Conservation (phyloP, 371 early-diverging fungal genomes). For the Enteropsectra breve region DNA sequence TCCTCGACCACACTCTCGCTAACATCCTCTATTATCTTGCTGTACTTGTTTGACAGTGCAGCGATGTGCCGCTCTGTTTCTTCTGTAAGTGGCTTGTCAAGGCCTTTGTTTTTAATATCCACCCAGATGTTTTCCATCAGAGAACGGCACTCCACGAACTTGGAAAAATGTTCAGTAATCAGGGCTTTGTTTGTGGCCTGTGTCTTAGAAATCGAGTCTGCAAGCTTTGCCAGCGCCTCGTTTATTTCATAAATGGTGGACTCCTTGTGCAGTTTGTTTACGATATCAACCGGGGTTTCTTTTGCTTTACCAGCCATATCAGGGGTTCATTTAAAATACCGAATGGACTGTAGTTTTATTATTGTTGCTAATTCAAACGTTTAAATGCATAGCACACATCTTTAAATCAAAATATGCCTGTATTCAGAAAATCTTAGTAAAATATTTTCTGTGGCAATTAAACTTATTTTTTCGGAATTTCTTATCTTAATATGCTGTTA, state of each 20-base stretch:
- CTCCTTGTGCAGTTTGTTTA: constrained; percentile 45
- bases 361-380: too few species aligned
- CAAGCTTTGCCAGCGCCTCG: constrained; percentile 36
- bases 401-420: too few species aligned
- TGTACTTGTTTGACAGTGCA: constrained; percentile 33
- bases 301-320: too few species aligned
- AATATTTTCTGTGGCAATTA: too few species aligned
- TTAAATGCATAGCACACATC: too few species aligned
- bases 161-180: constrained; percentile 50
- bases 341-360: too few species aligned
- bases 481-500: too few species aligned
- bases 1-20: constrained; percentile 16
- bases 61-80: constrained; percentile 33
- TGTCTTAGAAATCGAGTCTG: constrained; percentile 32
- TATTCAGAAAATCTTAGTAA: too few species aligned
- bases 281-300: constrained; percentile 28
- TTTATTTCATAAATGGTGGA: constrained; percentile 40
- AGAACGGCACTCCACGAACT: constrained; percentile 52
- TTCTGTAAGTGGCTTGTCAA: constrained; percentile 28
- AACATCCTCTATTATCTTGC: not conserved
- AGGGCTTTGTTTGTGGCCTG: constrained; percentile 39
- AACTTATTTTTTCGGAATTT: too few species aligned
- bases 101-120: constrained; percentile 37
- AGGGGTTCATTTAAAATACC: too few species aligned
- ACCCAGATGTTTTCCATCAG: constrained; percentile 43